These are phyloP conservation scores for Dendrobium catenatum DNA, from an alignment of 106 monocot species.

Conservation along the genomic window DNA sequence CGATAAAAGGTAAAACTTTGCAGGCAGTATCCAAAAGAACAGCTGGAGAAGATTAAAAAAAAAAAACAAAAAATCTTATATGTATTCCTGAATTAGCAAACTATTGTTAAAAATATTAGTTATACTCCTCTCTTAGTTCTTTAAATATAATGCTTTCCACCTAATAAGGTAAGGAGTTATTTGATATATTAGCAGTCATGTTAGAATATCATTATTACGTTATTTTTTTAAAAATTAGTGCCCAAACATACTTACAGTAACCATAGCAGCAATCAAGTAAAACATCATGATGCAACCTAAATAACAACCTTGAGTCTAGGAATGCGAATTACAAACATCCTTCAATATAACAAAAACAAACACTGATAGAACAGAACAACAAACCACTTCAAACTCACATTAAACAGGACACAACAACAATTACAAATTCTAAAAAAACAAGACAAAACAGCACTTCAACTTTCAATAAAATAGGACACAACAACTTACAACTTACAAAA, in stretches of 20 bases:
- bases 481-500: no score
- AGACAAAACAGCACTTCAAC: no score
- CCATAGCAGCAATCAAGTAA: background rate
- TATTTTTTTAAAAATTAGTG: background rate
- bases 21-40: slow-evolving; percentile 70
- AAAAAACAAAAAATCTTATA: slow-evolving; percentile 6
- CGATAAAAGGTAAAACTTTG: slow-evolving; percentile 79
- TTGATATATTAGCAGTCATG: background rate
- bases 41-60: slow-evolving; percentile 31
- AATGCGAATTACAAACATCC: no score
- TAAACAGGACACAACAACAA: no score
- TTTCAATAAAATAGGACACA: no score
- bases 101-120: background rate
- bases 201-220: background rate
- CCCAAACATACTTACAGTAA: background rate
- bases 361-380: no score
- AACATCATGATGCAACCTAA: background rate
- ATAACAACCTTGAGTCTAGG: no score
- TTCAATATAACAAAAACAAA: no score
- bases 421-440: no score
- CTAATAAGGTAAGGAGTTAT: background rate
- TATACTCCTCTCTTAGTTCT: background rate
- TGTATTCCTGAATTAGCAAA: background rate
- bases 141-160: background rate
- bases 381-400: no score